Evolutionary conservation across 371 early-diverging fungal genomes (phyloP).

Genomic region (Smittium culicis): DNA sequence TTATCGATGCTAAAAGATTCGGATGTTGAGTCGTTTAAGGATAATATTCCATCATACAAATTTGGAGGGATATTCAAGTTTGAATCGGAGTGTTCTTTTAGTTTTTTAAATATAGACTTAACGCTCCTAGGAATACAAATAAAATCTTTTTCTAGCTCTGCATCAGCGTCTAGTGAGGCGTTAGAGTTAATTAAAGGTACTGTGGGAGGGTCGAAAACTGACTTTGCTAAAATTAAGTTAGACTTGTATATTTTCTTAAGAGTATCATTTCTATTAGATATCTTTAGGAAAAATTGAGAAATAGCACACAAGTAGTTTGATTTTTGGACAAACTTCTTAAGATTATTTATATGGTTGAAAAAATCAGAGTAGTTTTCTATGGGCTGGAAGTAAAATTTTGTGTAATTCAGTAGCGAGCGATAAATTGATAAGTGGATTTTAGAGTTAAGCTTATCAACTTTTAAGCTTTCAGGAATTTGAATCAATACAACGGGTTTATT

Average conservation of each 20-base stretch:
- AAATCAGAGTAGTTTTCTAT: conserved; percentile 12
- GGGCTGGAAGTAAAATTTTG: not conserved
- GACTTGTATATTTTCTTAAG: conserved; percentile 16
- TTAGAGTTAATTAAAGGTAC: not conserved
- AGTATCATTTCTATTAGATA: conserved; percentile 14
- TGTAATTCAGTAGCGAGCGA: conserved; percentile 11
- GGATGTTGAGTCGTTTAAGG: not conserved
- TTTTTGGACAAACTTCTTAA: conserved; percentile 25
- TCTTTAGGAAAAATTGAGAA: conserved; percentile 22
- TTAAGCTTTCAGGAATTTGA: not conserved
- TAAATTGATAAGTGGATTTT: not conserved
- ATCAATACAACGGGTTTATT: not conserved
- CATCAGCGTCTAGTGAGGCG: not conserved
- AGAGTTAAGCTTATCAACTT: not conserved
- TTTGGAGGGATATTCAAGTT: not conserved
- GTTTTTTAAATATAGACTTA: not conserved
- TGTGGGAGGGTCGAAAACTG: conserved; percentile 1
- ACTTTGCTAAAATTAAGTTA: conserved; percentile 16
- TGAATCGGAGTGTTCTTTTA: not conserved
- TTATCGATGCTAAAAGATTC: no score
- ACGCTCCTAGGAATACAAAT: not conserved
- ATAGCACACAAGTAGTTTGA: conserved; percentile 26
- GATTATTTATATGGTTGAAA: conserved; percentile 23
- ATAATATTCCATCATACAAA: not conserved
- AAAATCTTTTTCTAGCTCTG: not conserved